phyloP scores from a whole-genome alignment of 2,329 filamentous ascomycete genomes.

The Monosporascus ibericus region DNA sequence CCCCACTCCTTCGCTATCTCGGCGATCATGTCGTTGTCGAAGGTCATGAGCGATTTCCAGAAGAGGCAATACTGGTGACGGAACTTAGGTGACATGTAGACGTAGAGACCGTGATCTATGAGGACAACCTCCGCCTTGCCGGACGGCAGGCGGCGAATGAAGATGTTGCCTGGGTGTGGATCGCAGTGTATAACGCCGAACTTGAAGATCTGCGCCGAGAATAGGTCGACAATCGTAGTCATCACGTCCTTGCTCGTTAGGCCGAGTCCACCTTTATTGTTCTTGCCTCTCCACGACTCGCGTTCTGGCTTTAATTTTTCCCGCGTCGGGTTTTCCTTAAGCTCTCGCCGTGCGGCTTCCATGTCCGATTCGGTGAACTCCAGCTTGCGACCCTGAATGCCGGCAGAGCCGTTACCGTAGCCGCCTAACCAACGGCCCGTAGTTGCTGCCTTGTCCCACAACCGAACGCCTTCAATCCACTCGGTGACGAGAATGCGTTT shows the following conservation, averaged over 20 bases:
- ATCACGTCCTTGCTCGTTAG: slow-evolving; percentile 81
- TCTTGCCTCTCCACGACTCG: slow-evolving; percentile 67
- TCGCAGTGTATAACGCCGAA: slow-evolving; percentile 96
- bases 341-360: slow-evolving; percentile 36
- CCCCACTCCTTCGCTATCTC: slow-evolving; percentile 77
- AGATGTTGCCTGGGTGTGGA: slow-evolving; percentile 95
- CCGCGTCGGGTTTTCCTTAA: slow-evolving; percentile 45
- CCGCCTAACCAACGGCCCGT: slow-evolving; percentile 73
- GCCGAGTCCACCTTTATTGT: slow-evolving; percentile 74
- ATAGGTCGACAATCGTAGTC: slow-evolving; percentile 93
- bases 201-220: slow-evolving; percentile 96
- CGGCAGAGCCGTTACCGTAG: slow-evolving; percentile 68
- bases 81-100: slow-evolving; percentile 80
- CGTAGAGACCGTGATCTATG: slow-evolving; percentile 95
- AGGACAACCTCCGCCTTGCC: slow-evolving; percentile 88
- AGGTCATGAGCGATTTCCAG: slow-evolving; percentile 91
- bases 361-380: slow-evolving; percentile 40
- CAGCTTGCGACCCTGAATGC: slow-evolving; percentile 63
- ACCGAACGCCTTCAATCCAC: slow-evolving; percentile 90
- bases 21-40: slow-evolving; percentile 77
- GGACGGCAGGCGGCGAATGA: slow-evolving; percentile 76
- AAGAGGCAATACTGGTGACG: slow-evolving; percentile 80
- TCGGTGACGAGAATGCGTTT: slow-evolving; percentile 87
- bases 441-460: slow-evolving; percentile 88
- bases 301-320: slow-evolving; percentile 74